These are phyloP conservation scores for Lactifluus piperatus DNA, from an alignment of 768 basidiomycete genomes.

Conservation along the genomic window DNA sequence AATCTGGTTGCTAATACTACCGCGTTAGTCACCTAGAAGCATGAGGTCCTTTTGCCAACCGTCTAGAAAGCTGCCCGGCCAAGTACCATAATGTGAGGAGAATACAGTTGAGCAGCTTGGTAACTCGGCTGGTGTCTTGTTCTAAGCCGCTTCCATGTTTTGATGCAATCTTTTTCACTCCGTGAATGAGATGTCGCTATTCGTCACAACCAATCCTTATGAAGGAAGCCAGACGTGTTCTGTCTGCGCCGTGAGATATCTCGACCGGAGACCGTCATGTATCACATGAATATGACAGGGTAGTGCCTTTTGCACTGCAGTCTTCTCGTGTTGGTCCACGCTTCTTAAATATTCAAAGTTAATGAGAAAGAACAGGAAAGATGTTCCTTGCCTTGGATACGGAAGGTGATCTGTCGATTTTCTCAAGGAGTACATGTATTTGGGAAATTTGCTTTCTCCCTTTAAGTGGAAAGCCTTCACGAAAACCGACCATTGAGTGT, in stretches of 20 bases:
- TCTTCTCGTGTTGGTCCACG: neutral
- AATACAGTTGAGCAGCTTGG: neutral
- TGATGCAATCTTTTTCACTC: neutral
- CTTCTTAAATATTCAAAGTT: neutral
- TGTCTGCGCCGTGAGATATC: neutral
- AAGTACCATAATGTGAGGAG: neutral
- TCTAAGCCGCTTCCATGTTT: neutral
- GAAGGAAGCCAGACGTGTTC: neutral
- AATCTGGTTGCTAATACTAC: neutral
- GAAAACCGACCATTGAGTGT: neutral
- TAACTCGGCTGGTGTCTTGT: neutral
- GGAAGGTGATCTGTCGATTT: neutral
- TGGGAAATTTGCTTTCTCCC: neutral
- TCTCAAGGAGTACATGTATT: neutral
- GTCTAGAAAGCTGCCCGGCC: no score
- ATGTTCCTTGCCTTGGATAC: neutral
- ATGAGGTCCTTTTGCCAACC: neutral
- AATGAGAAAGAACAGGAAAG: neutral
- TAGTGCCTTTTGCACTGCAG: neutral
- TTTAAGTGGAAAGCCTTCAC: no score
- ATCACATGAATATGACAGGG: neutral
- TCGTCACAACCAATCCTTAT: neutral
- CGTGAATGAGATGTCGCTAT: neutral
- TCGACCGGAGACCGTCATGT: neutral
- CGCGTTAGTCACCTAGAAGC: neutral